Evolutionary conservation across 2,329 filamentous ascomycete genomes (phyloP), one percentile per base, ranked within the genome.

Genomic region (Fusarium burgessii): DNA sequence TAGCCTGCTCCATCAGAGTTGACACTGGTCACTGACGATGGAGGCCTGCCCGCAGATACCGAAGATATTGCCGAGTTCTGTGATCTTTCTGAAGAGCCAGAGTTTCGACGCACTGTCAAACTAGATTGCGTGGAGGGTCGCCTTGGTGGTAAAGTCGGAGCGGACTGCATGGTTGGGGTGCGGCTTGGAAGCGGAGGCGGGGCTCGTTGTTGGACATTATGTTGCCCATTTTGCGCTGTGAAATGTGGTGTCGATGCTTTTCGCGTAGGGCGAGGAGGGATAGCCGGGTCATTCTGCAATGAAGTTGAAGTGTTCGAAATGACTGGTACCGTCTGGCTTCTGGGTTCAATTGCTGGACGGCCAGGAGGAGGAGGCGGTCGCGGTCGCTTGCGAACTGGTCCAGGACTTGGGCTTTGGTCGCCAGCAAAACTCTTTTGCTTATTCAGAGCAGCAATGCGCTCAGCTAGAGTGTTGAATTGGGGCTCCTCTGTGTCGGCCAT

Each of bases 401-500:
- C 78, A 25, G 81, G 80, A 17, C 80, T 77, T 35, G 80, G 80
- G 13, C 42, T 65, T 58, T 56, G 60, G 29, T 79, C 66, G 57
- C 81, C 81, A 80, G 81, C 81, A 81, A 91, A 88, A 81, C 87
- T 88, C 79, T 88, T 88, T 78, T 90, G 86, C 75, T 83, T 81
- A 72, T 91, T 91, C 69, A 91, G 83, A 33, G 89, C 89, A 13
- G 89, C 89, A 68, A 91, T 91, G 56, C 89, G 85, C 78, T 90
- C 88, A 7, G 87, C 85, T 29, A 91, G 83, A 11, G 86, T 86
- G 63, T 82, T 89, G 78, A 89, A 90, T 67, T 86, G 86, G 41
- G 88, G 88, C 76, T 91, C 89, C 73, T 90, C 87, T 46, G 85
- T 82, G 56, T 91, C 89, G 11, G 88, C 84, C 89, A 91, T 91